Base-by-base conservation (phyloP, 2,329 filamentous ascomycete species). In the Xylaria digitata region DNA sequence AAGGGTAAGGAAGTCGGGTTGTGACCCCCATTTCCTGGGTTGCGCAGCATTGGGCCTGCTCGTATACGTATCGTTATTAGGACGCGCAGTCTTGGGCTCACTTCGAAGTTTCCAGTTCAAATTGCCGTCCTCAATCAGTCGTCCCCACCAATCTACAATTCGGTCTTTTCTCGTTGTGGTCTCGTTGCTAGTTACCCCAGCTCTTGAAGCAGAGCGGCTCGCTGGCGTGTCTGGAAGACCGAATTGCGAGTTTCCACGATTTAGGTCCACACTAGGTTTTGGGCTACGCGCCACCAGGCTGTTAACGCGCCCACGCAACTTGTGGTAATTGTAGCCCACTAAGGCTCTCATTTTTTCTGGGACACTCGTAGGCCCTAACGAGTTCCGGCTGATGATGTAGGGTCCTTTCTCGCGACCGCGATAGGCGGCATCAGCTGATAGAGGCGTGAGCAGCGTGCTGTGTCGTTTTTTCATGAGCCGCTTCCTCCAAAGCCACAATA, bases 231-330 rank as follows among this genome's bases (percentile, higher is more conserved):
- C 71, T 2, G 75, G 74, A 5, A 76, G 73, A 13, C 80, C 78
- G 67, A 85, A 86, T 70, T 87, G 86, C 8, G 86, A 86, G 70
- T 84, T 85, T 6, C 84, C 83, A 54, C 84, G 79, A 74, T 87
- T 82, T 68, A 86, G 79, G 63, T 86, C 82, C 34, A 86, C 81
- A 53, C 78, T 80, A 2, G 81, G 77, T 8, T 76, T 74, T 17
- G 74, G 78, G 53, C 76, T 78, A 52, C 75, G 69, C 30, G 70
- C 65, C 65, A 79, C 67, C 49, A 80, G 60, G 26, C 72, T 70
- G 53, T 74, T 74, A 37, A 83, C 69, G 4, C 77, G 76, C 19
- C 77, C 79, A 9, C 78, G 77, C 32, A 84, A 67, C 32, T 72
- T 74, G 62, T 73, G 75, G 9, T 78, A 77, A 43, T 77, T 79